Base-by-base conservation (phyloP, 768 basidiomycete genomes). In the Trametes meyenii region DNA sequence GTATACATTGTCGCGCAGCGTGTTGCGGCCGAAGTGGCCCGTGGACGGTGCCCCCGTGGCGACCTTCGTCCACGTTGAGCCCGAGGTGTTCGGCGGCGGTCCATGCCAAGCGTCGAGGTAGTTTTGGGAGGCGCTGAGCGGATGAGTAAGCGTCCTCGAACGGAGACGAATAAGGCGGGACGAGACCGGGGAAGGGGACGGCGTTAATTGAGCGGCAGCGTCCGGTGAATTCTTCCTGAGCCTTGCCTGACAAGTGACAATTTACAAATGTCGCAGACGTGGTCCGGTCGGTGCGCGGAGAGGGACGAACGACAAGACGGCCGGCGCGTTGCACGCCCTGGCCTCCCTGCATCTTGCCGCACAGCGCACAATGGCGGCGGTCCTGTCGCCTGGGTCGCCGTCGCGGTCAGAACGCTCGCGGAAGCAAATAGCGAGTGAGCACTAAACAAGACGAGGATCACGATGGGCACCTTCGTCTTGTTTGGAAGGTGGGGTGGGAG, bases 341-440 rank as follows among this genome's bases (percentile, higher is more conserved):
- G 29, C 29, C 29, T 33, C 8, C 4, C 29, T 8, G 29, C 29
- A 33, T 33, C 29, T 3, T 33, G 29, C 29, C 29, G 29, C 29
- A 8, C 29, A 33, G 29, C 29, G 29, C 29, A 3, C 29, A 33
- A 33, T 8, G 3, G 29, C 29, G 8, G 29, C 29, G 29, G 8
- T 8, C 29, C 29, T 33, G 29, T 33, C 29, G 11, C 4, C 11
- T 40, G 39, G 14, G 17, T 13, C 39, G 39, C 8, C 4, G 14
- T 12, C 39, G 39, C 16, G 14, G 48, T 29, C 39, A 14, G 17
- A 40, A 52, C 51, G n/a, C 12, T 52, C 51, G 51, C 51, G 51
- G 51, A 52, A 52, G 51, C 51, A 52, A 40, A 52, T 52, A 13
- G 50, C 17, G 6, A 48, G 46, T 21, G 46, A 33, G 29, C 29